Evolutionary conservation across 139 green algal species (phyloP).

Genomic region (Tetradesmus lagerheimii): DNA sequence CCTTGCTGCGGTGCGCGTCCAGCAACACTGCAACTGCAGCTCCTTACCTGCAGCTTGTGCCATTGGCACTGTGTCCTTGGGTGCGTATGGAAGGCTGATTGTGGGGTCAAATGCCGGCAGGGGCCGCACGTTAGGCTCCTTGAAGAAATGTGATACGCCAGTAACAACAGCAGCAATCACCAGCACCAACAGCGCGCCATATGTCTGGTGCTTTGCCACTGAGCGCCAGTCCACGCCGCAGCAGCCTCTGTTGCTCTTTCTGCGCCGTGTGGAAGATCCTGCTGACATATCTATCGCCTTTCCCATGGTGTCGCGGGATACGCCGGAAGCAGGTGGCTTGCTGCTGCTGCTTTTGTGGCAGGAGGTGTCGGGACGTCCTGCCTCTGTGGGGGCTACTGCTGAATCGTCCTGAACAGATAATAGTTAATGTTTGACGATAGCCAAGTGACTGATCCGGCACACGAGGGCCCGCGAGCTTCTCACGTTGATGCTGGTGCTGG

Average conservation of each 20-base stretch:
- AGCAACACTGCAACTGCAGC: background rate
- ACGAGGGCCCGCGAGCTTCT: no score
- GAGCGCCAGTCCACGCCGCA: background rate
- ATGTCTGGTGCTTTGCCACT: constrained; percentile 8
- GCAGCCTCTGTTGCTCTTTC: background rate
- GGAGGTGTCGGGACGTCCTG: no score
- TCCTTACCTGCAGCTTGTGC: background rate
- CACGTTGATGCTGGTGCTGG: no score
- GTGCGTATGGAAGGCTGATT: background rate
- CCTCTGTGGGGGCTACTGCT: no score
- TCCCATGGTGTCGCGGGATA: background rate
- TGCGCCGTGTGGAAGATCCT: background rate
- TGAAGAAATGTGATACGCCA: background rate
- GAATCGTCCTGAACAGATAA: no score
- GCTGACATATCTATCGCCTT: background rate
- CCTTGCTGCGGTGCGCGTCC: no score
- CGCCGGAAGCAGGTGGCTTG: no score
- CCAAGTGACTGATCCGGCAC: no score
- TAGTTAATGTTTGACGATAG: no score
- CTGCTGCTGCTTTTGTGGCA: no score
- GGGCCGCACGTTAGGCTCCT: background rate
- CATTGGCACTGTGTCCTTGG: constrained; percentile 34
- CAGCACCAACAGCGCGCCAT: constrained; percentile 21
- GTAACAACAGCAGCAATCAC: constrained; percentile 6
- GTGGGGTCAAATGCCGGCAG: background rate